Percentiles rank a stretch among this genome's conserved stretches.
Evolutionary conservation across 495 filamentous ascomycete species (phyloP).

Genomic region (Neurospora terricola): DNA sequence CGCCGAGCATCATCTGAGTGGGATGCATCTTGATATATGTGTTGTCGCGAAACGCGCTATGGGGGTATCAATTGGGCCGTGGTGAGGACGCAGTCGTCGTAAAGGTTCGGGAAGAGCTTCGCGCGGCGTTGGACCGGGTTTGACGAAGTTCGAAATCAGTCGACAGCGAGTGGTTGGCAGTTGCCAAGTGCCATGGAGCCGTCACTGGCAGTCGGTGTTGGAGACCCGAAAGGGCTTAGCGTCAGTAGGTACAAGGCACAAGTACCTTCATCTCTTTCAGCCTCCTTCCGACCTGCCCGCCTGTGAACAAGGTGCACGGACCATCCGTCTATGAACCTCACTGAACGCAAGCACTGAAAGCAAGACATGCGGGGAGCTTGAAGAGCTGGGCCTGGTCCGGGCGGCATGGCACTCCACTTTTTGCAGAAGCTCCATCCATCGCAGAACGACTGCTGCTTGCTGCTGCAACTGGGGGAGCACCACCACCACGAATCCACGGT

Average conservation of each 20-base stretch:
- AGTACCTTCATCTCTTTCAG: slow-evolving; percentile 6
- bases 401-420: not conserved
- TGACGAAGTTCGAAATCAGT: slow-evolving; percentile 18
- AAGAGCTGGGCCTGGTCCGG: not conserved
- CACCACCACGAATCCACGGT: not conserved
- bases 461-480: not conserved
- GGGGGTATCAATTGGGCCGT: slow-evolving; percentile 22
- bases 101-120: slow-evolving; percentile 14
- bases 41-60: slow-evolving; percentile 12
- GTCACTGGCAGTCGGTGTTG: not conserved
- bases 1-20: slow-evolving; percentile 37
- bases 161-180: slow-evolving; percentile 10
- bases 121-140: slow-evolving; percentile 6
- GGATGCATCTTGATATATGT: slow-evolving; percentile 51
- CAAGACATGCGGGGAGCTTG: not conserved
- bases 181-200: not conserved
- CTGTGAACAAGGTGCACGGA: not conserved
- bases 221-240: slow-evolving; percentile 30
- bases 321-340: not conserved
- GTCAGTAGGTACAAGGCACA: not conserved
- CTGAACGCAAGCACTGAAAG: not conserved
- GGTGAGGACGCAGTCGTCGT: slow-evolving; percentile 3
- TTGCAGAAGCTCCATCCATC: not conserved
- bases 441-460: not conserved
- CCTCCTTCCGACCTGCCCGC: slow-evolving; percentile 1